Conservation (phyloP, 2,329 filamentous ascomycete species). For the Epichloe sibirici region DNA sequence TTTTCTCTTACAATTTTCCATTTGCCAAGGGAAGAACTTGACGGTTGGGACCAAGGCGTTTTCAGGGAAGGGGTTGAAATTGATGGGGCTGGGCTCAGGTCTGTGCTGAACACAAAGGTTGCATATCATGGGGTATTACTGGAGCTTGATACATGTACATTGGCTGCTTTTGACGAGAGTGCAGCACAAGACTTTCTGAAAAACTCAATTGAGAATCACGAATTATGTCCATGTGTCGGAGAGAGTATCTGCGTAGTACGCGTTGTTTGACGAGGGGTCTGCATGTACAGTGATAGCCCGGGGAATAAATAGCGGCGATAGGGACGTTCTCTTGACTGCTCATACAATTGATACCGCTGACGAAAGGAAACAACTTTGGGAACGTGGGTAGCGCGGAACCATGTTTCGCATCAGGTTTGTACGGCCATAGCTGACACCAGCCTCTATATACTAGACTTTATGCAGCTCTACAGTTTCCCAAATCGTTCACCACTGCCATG, state of each 20-base stretch:
- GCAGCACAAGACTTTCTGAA: background rate
- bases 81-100: background rate
- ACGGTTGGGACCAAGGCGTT: background rate
- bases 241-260: too few species aligned
- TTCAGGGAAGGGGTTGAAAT: background rate
- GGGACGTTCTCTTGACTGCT: too few species aligned
- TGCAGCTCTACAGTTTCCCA: background rate
- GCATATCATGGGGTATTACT: background rate
- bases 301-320: too few species aligned
- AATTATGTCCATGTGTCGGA: too few species aligned
- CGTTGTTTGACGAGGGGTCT: too few species aligned
- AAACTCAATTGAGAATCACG: background rate
- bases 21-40: background rate
- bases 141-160: background rate
- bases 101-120: background rate
- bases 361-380: too few species aligned
- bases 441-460: background rate
- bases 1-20: background rate
- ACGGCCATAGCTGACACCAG: background rate
- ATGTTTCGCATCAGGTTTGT: too few species aligned
- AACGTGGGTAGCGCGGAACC: too few species aligned
- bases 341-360: too few species aligned
- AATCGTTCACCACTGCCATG: background rate
- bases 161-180: too few species aligned
- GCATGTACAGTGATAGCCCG: too few species aligned